Percentiles rank a stretch among this genome's conserved stretches.
Evolutionary conservation across 1,139 yeast genomes (phyloP).

Genomic region (Zhuliangozyma parablackwelliae): DNA sequence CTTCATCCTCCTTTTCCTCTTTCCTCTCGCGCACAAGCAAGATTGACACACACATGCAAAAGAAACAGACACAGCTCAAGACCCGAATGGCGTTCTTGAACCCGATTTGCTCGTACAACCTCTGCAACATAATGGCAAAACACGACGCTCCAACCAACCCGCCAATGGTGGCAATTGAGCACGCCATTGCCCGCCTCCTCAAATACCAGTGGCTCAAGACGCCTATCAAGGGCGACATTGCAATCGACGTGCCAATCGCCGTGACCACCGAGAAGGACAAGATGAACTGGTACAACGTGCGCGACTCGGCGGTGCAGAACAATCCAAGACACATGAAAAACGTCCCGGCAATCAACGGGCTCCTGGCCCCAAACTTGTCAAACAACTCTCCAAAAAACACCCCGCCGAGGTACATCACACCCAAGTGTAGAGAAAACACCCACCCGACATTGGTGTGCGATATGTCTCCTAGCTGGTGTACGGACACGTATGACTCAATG

Average conservation of each 20-base stretch:
- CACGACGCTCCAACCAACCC: constrained; percentile 61
- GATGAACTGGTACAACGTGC: constrained; percentile 53
- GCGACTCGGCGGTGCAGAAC: constrained; percentile 50
- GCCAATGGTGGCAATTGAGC: constrained; percentile 57
- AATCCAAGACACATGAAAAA: constrained; percentile 44
- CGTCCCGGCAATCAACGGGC: constrained; percentile 45
- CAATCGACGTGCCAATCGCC: constrained; percentile 54
- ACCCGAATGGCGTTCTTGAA: constrained; percentile 61
- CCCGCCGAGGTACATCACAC: constrained; percentile 54
- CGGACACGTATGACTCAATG: constrained; percentile 52
- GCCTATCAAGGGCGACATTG: constrained; percentile 58
- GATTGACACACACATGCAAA: constrained; percentile 33
- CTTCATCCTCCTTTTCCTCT: constrained; percentile 1
- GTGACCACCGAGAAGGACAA: constrained; percentile 53
- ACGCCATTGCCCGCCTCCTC: constrained; percentile 50
- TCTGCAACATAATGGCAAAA: constrained; percentile 52
- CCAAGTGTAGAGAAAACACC: constrained; percentile 58
- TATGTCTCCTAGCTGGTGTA: constrained; percentile 42
- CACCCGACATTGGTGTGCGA: constrained; percentile 51
- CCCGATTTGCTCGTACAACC: constrained; percentile 44
- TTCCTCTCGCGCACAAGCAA: constrained; percentile 42
- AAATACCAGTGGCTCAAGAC: constrained; percentile 61
- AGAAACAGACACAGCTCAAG: constrained; percentile 46
- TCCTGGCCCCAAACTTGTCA: constrained; percentile 51
- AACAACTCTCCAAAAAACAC: constrained; percentile 60